These are phyloP conservation scores for Echites panduratus DNA, from an alignment of 257 asterid species.

Conservation along the genomic window DNA sequence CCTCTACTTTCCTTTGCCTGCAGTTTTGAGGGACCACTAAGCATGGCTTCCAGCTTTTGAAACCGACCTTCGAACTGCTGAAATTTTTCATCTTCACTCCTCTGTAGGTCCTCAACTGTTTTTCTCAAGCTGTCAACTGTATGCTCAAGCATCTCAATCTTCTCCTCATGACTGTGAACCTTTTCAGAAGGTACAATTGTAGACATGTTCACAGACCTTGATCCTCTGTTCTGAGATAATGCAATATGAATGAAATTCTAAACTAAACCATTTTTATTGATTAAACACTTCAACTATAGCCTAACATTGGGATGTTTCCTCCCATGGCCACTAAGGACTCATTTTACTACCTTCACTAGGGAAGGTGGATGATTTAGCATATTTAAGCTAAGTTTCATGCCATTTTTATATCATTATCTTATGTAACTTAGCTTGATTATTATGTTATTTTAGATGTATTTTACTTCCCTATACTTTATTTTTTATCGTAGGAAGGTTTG, in stretches of 20 bases:
- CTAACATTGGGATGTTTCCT: not conserved
- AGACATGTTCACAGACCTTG: constrained; percentile 10
- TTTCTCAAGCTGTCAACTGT: constrained; percentile 18
- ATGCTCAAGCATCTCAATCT: constrained; percentile 22
- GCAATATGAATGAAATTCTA: not conserved
- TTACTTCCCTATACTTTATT: no score
- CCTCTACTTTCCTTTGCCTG: constrained; percentile 18
- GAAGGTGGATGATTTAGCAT: no score
- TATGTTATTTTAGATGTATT: no score
- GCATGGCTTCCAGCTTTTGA: constrained; percentile 16
- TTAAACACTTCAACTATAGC: not conserved
- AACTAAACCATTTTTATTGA: not conserved
- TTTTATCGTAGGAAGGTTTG: no score
- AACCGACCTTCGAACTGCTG: constrained; percentile 23
- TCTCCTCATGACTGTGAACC: constrained; percentile 20
- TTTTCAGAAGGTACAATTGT: constrained; percentile 8
- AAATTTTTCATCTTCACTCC: constrained; percentile 18
- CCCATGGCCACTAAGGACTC: not conserved
- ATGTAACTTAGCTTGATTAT: no score
- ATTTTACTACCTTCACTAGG: not conserved
- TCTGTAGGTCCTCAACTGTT: constrained; percentile 20
- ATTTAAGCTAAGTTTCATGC: no score
- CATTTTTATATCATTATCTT: no score
- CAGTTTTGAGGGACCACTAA: constrained; percentile 1
- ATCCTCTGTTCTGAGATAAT: not conserved